Conservation (phyloP, 768 basidiomycete genomes). For the Tricholoma sp. region DNA sequence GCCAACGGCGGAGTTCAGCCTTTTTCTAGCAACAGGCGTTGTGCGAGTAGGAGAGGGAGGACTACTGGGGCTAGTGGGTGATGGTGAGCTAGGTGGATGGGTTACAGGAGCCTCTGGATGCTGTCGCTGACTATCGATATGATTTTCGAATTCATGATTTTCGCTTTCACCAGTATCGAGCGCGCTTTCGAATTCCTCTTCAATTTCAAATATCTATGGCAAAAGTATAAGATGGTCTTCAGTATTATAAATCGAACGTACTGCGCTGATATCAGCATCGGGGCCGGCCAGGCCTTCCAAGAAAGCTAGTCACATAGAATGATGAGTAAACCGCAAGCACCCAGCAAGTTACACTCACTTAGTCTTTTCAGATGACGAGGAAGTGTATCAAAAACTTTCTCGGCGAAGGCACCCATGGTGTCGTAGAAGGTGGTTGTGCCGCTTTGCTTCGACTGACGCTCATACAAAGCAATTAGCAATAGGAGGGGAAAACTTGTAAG, state of each 20-base stretch:
- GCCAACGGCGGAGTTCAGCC: constrained; percentile 39
- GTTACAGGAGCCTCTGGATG: constrained; percentile 8
- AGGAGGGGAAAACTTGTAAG: constrained; percentile 83
- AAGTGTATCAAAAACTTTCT: constrained; percentile 67
- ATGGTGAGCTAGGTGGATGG: neutral
- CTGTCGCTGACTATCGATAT: constrained; percentile 17
- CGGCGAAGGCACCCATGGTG: constrained; percentile 60
- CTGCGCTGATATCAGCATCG: constrained; percentile 69
- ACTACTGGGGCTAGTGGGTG: neutral
- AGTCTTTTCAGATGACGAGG: constrained; percentile 73
- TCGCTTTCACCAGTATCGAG: constrained; percentile 40
- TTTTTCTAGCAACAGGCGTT: constrained; percentile 27
- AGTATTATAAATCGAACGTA: constrained; percentile 26
- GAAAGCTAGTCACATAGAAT: constrained; percentile 42
- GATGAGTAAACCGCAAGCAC: neutral
- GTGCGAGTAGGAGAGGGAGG: constrained; percentile 9
- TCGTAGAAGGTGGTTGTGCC: constrained; percentile 69
- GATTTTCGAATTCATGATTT: constrained; percentile 5
- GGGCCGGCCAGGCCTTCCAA: constrained; percentile 78
- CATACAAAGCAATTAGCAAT: constrained; percentile 76
- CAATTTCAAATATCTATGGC: constrained; percentile 71
- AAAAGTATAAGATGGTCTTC: neutral
- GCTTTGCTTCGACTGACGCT: constrained; percentile 72
- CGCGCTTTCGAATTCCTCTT: constrained; percentile 60
- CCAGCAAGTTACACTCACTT: constrained; percentile 41